These are phyloP conservation scores for Candida nonsorbophila DNA, from an alignment of 805 yeast genomes.

Conservation along the genomic window DNA sequence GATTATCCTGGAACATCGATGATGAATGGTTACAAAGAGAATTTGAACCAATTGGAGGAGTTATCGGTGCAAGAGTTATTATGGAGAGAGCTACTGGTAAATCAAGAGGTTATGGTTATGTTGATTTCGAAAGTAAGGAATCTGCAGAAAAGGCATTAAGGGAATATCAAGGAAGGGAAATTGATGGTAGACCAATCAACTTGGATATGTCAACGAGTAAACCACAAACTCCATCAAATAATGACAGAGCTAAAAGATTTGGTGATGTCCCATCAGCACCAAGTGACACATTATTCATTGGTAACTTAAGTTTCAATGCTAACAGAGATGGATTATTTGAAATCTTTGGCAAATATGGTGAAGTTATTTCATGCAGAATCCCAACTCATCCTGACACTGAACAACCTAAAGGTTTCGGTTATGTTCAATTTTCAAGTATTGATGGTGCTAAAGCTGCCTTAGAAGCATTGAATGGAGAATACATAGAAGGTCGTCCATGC, in stretches of 20 bases:
- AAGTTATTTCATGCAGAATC: conserved; percentile 82
- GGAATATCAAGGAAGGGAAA: conserved; percentile 86
- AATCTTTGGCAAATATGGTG: conserved; percentile 73
- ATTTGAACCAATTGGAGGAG: conserved; percentile 81
- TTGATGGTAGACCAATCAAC: conserved; percentile 95
- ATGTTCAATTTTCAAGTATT: conserved; percentile 81
- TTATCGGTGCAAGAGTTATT: conserved; percentile 84
- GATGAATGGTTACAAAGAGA: conserved; percentile 89
- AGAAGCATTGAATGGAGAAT: conserved; percentile 82
- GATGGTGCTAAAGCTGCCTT: conserved; percentile 91
- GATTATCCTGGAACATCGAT: conserved; percentile 95
- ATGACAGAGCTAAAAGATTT: conserved; percentile 79
- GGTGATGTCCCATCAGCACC: conserved; percentile 92
- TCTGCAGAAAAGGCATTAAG: conserved; percentile 82
- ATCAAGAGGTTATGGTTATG: conserved; percentile 97
- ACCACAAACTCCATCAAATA: conserved; percentile 54
- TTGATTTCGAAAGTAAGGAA: conserved; percentile 76
- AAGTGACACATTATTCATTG: conserved; percentile 92
- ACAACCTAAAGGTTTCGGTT: conserved; percentile 98
- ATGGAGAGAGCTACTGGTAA: conserved; percentile 88
- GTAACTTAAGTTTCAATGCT: conserved; percentile 90
- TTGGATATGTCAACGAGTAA: conserved; percentile 86
- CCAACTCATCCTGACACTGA: conserved; percentile 99
- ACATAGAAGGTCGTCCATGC: conserved; percentile 86
- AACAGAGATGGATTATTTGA: conserved; percentile 74